A percentile compares a stretch with the other conserved stretches of the same genome.
These are phyloP conservation scores for Prunus padus DNA, from an alignment of 306 rosid genomes.

Conservation along the genomic window DNA sequence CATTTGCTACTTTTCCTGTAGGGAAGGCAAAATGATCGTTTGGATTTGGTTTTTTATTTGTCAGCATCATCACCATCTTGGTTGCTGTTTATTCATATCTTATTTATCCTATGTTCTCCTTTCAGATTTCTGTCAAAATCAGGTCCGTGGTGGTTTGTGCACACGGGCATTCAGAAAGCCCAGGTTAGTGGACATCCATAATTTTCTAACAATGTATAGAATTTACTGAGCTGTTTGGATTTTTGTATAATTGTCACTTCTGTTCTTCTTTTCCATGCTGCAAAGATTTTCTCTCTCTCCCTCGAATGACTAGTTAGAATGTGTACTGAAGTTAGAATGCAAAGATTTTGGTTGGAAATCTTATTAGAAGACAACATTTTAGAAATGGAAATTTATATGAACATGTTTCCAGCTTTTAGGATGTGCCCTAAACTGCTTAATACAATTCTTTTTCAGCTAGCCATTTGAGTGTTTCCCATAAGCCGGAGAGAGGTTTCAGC, in stretches of 20 bases:
- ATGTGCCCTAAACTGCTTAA: slow-evolving; percentile 5
- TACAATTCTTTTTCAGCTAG: slow-evolving; percentile 15
- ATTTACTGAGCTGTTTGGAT: neutral
- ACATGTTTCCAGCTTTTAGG: neutral
- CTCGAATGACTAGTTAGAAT: neutral
- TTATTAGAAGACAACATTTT: neutral
- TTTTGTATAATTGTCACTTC: neutral
- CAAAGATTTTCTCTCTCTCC: neutral
- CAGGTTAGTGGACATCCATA: slow-evolving; percentile 45
- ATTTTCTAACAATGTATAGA: neutral
- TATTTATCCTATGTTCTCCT: slow-evolving; percentile 16
- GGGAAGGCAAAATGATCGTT: neutral
- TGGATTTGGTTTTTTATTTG: neutral
- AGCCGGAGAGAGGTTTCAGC: slow-evolving; percentile 1
- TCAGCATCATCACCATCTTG: slow-evolving; percentile 1
- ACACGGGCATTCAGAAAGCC: slow-evolving; percentile 43
- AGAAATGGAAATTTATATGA: neutral
- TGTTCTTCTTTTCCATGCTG: neutral
- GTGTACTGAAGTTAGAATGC: neutral
- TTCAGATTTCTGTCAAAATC: slow-evolving; percentile 71
- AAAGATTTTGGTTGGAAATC: neutral
- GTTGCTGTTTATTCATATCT: slow-evolving; percentile 6
- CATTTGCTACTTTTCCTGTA: neutral
- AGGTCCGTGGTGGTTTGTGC: slow-evolving; percentile 96
- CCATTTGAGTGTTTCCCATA: slow-evolving; percentile 11